Percentiles rank a stretch among this genome's conserved stretches.
Evolutionary conservation across 106 monocot genomes (phyloP).

Genomic region (Xerophyta viscosa): DNA sequence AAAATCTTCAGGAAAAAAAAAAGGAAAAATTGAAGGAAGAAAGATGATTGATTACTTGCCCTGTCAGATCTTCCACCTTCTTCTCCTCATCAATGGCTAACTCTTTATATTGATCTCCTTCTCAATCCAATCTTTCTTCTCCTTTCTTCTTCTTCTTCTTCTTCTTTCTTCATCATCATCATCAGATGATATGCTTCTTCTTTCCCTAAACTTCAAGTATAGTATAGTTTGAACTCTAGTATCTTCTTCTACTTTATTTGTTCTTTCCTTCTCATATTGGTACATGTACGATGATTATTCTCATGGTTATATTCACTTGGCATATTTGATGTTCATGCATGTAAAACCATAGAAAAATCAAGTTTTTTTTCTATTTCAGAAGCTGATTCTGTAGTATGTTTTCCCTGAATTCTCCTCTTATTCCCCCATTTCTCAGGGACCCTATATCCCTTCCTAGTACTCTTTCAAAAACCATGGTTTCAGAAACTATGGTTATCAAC

Average conservation of each 20-base stretch:
- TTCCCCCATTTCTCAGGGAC: neutral
- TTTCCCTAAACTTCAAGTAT: too few relatives aligned
- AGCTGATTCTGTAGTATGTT: constrained; percentile 1
- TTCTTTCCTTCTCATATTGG: too few relatives aligned
- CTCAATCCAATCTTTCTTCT: neutral
- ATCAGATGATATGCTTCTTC: too few relatives aligned
- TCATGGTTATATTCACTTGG: too few relatives aligned
- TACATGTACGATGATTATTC: too few relatives aligned
- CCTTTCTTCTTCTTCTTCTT: neutral
- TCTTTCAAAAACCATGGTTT: constrained; percentile 11
- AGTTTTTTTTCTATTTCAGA: neutral
- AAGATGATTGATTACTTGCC: neutral
- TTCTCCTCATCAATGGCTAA: neutral
- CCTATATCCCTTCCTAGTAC: neutral
- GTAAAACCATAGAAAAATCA: constrained; percentile 5
- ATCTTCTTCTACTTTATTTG: too few relatives aligned
- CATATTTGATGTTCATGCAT: constrained; percentile 1
- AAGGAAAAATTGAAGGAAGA: neutral
- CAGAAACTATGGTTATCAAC: neutral
- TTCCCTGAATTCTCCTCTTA: constrained; percentile 4
- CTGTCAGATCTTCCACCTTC: neutral
- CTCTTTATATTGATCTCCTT: neutral
- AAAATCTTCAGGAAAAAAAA: too few relatives aligned
- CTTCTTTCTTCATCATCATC: neutral
- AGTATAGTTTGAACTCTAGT: too few relatives aligned